These are phyloP conservation scores for Boletus vermiculosoides DNA, from an alignment of 768 basidiomycete genomes.

Conservation along the genomic window DNA sequence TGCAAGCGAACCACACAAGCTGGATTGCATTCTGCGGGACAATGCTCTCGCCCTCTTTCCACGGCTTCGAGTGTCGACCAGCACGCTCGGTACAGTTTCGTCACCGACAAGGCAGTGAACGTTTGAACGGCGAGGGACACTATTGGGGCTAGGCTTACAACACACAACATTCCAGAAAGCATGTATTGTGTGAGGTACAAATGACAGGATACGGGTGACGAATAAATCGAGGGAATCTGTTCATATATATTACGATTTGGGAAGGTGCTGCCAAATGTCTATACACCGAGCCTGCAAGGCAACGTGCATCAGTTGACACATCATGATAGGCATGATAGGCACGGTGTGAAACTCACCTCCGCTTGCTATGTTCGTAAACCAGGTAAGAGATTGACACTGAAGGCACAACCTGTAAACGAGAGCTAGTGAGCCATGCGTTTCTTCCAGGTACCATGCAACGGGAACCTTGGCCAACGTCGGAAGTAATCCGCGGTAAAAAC, in stretches of 20 bases:
- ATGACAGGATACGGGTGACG: conserved; percentile 23
- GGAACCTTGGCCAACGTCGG: conserved; percentile 89
- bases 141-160: conserved; percentile 2
- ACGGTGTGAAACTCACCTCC: conserved; percentile 48
- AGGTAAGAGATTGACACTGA: conserved; percentile 97
- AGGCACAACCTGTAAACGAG: conserved; percentile 71
- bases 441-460: background rate
- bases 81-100: background rate
- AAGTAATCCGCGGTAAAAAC: conserved; percentile 90
- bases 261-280: conserved; percentile 24
- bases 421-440: conserved; percentile 2
- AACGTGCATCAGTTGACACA: conserved; percentile 3
- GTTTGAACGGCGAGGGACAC: background rate
- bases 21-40: conserved; percentile 44
- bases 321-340: background rate
- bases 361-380: conserved; percentile 86
- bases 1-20: conserved; percentile 34
- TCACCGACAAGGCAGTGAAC: background rate
- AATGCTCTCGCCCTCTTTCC: conserved; percentile 59
- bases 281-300: conserved; percentile 58
- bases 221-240: conserved; percentile 27
- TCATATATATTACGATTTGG: conserved; percentile 22
- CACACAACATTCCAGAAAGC: conserved; percentile 11
- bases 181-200: conserved; percentile 30
- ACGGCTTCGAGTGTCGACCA: conserved; percentile 18